Evolutionary conservation across 371 early-diverging fungal genomes (phyloP).

Genomic region (Rhizopus microsporus): DNA sequence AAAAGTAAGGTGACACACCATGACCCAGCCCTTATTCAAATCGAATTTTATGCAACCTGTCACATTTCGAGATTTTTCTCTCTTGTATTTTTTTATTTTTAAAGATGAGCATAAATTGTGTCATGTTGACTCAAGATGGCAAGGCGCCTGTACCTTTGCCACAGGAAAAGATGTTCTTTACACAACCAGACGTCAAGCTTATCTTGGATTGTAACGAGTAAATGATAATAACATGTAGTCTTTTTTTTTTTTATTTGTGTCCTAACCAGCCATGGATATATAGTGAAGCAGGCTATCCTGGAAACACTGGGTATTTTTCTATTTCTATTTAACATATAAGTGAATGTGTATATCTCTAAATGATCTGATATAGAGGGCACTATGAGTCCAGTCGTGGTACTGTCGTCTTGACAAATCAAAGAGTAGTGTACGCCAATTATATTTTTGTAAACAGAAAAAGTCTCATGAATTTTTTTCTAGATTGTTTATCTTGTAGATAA

Average conservation of each 20-base stretch:
- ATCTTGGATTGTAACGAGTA: constrained; percentile 45
- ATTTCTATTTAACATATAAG: background rate
- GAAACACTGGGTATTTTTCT: constrained; percentile 34
- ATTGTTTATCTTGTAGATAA: constrained; percentile 40
- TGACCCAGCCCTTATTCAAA: background rate
- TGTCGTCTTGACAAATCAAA: constrained; percentile 48
- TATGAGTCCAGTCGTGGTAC: constrained; percentile 40
- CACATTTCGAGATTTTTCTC: background rate
- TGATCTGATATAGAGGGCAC: constrained; percentile 16
- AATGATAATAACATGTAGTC: background rate
- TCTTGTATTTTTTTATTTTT: constrained; percentile 6
- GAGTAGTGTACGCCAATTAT: constrained; percentile 27
- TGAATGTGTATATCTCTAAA: background rate
- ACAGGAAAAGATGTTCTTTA: constrained; percentile 49
- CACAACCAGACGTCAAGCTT: constrained; percentile 35
- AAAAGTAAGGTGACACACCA: background rate
- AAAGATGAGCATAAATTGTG: constrained; percentile 59
- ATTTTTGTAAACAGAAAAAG: background rate
- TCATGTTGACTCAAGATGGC: constrained; percentile 45
- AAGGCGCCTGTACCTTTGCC: constrained; percentile 47
- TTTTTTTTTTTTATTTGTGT: background rate
- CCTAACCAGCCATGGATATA: background rate
- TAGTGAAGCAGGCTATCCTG: constrained; percentile 39
- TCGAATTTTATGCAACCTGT: background rate
- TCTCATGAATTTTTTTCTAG: constrained; percentile 10